Evolutionary conservation across 2,329 filamentous ascomycete species (phyloP).

Genomic region (Colletotrichum ledebouriae): DNA sequence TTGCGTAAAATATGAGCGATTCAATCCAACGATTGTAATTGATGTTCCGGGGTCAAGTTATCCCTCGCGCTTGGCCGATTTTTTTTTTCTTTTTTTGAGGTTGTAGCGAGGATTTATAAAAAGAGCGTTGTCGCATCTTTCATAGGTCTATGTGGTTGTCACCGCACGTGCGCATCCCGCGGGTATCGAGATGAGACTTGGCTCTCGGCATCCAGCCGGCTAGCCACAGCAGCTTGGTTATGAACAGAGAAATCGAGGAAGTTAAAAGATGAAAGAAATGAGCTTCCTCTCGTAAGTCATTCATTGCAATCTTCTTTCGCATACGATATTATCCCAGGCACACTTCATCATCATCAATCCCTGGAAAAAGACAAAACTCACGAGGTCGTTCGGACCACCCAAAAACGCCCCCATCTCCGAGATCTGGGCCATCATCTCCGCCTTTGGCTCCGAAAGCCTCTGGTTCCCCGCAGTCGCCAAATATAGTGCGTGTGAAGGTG

Average conservation of each 20-base stretch:
- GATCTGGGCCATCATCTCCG: slow-evolving; percentile 28
- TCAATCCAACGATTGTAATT: no score
- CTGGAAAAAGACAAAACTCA: slow-evolving; percentile 22
- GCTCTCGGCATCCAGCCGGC: slow-evolving; percentile 1
- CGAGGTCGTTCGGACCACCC: slow-evolving; percentile 17
- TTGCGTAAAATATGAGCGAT: no score
- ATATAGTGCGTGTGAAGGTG: not conserved
- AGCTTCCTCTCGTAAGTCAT: no score
- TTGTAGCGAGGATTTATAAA: no score
- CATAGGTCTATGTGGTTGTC: not conserved
- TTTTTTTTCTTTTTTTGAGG: no score
- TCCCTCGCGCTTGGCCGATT: not conserved
- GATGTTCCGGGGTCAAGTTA: not conserved
- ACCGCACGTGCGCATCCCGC: not conserved
- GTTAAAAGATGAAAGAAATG: no score
- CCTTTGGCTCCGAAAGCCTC: slow-evolving; percentile 22
- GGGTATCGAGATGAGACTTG: not conserved
- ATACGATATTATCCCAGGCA: not conserved
- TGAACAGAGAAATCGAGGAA: not conserved
- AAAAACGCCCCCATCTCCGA: slow-evolving; percentile 14
- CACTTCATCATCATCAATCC: not conserved
- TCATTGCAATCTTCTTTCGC: no score
- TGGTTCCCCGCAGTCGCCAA: slow-evolving; percentile 31
- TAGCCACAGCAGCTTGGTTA: not conserved
- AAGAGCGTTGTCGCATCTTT: no score